Evolutionary conservation across 2,329 filamentous ascomycete genomes (phyloP).

Genomic region (Xylariaceae sp.): DNA sequence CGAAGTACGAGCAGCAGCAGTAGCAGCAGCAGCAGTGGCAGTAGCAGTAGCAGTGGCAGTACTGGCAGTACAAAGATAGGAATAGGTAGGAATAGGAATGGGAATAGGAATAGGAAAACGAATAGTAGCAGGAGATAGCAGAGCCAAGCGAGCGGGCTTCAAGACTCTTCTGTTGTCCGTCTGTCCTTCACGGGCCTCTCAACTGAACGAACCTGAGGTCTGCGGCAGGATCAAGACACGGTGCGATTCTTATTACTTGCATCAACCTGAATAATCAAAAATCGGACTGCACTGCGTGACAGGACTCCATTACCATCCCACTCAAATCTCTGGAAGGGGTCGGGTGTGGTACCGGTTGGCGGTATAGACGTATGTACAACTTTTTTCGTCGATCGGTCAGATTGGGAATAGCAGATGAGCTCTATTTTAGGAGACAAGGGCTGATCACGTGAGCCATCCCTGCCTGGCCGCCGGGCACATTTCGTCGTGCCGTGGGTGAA

Average conservation of each 20-base stretch:
- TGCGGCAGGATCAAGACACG: not conserved
- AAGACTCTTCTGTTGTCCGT: not conserved
- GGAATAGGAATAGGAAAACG: too few species aligned
- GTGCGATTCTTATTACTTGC: slow-evolving; percentile 7
- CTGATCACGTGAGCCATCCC: slow-evolving; percentile 17
- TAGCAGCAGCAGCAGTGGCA: too few species aligned
- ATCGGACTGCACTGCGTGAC: slow-evolving; percentile 7
- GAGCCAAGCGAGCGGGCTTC: too few species aligned
- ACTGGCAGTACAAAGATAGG: too few species aligned
- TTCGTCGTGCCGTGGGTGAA: not conserved
- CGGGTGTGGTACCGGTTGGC: slow-evolving; percentile 5
- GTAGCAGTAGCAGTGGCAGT: too few species aligned
- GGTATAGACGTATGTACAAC: slow-evolving; percentile 8
- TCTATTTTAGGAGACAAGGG: slow-evolving; percentile 18
- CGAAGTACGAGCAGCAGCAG: too few species aligned
- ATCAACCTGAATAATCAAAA: slow-evolving; percentile 10
- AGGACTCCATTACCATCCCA: slow-evolving; percentile 4
- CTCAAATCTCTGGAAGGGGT: slow-evolving; percentile 9
- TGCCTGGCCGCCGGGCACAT: slow-evolving; percentile 2
- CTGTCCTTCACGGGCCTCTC: not conserved
- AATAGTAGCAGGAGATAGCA: too few species aligned
- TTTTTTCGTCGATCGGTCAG: slow-evolving; percentile 14
- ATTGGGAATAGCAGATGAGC: slow-evolving; percentile 16
- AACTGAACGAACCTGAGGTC: not conserved
- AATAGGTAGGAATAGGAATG: too few species aligned